Evolutionary conservation across 2,329 filamentous ascomycete genomes (phyloP), one percentile per base, ranked within the genome.

Genomic region (Aspergillus sergii): DNA sequence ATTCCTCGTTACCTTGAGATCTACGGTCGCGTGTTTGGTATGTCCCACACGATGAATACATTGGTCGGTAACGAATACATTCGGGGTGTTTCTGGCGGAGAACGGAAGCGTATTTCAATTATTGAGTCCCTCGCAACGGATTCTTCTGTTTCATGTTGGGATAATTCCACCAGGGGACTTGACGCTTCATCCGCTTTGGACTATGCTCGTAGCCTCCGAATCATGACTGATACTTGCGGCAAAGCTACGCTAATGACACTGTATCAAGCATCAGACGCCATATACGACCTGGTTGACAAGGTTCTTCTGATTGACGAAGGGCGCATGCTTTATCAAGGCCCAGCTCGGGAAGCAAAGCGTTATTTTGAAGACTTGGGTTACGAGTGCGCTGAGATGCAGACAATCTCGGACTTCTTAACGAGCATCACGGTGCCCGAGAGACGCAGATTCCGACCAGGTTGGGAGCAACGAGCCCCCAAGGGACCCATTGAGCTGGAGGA

Each of bases 141-240:
- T 72, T 86, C 87, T 0, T 88, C 89, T 0, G 87, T 93, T 1
- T 86, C 88, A 48, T 88, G 87, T 61, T 93, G 89, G 89, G 90
- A 93, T 69, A 93, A 93, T 72, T 89, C 86, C 0, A 93, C 90
- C 0, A 82, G 91, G 50, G 91, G 91, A 8, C 81, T 93, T 0
- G 91, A 93, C 69, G 88, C 89, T 0, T 90, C 87, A 0, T 92
- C 90, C 0, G 91, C 91, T 1, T 81, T 92, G 4, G 90, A 92
- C 69, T 93, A 91, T 69, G 88, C 88, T 1, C 87, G 87, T 51
- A 87, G 85, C 23, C 78, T 89, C 9, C 83, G 87, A 16, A 84
- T 87, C 58, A 89, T 92, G 85, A 92, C 91, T 0, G 88, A 92
- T 61, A 86, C 91, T 39, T 87, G 84, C 66, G 86, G 90, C 59